Base-by-base conservation (phyloP, 1,139 yeast genomes). In the Yamadazyma buinensis region DNA sequence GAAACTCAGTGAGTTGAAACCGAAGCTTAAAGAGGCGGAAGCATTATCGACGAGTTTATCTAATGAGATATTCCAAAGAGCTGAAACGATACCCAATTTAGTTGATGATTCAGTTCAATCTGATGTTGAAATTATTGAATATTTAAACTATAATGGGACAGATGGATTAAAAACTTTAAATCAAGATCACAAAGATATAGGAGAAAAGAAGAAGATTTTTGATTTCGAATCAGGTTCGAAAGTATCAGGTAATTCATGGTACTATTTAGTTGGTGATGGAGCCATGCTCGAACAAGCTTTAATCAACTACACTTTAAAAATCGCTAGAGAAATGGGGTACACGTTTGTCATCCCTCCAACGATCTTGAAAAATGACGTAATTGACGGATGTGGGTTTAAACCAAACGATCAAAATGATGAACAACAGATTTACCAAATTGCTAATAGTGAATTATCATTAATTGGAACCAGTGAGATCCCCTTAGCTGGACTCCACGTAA, bases 381-480 rank as follows among this genome's bases (percentile, higher is more conserved):
- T 90, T 0, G 65, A 71, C 43, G 97, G 97, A 0, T 94, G 98
- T 64, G 99, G 99, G 0, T 94, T 90, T 61, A 80, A 83, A 52
- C 99, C 99, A 8, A 77, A 95, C 39, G 98, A 92, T 53, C 82
- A 80, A 47, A 84, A 85, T 48, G 79, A 81, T 38, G 97, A 88
- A 48, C 81, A 81, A 36, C 99, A 94, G 53, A 80, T 88, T 0
- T 94, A 90, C 56, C 73, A 73, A 33, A 54, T 87, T 12, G 59
- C 65, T 2, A 65, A 66, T 31, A 77, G 74, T 28, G 56, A 57
- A 12, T 59, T 82, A 34, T 83, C 95, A 28, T 63, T 94, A 26
- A 82, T 92, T 0, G 98, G 97, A 2, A 94, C 99, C 0, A 96
- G 98, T 0, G 99, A 94, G 53, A 90, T 94, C 28, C 87, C 98